Base-by-base conservation (phyloP, 73 alveolate species). In the Blepharisma stoltei region DNA sequence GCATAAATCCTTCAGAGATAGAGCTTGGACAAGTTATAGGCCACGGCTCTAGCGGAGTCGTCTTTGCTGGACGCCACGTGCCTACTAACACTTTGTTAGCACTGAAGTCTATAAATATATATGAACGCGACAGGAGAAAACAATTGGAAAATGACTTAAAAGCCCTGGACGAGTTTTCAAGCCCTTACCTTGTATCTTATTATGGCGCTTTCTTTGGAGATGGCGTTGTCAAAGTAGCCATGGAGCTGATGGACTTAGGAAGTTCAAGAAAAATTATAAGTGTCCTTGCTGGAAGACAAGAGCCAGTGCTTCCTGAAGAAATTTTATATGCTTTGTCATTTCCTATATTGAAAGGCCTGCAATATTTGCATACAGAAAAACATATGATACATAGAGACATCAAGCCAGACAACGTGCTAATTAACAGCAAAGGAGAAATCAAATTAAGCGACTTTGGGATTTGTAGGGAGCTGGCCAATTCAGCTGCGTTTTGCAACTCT, bases 241-340 rank as follows among this genome's bases (percentile, higher is more conserved):
- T 94, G 55, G 99, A 94, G 79, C 91, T 78, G 55, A 94, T 94
- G 99, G 94, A 94, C 73, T 65, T 89, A 55, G 99, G 99, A 23
- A 83, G 95, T 54, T 78, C 92, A 20, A 84, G 83, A 25, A 77
- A 78, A 46, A 73, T 91, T 6, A 86, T 94, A 25, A 81, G 89
- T 67, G 73, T 49, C 2, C 11, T 60, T 20, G 71, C 79, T 1
- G 79, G 67, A 71, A 25, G 65, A 9, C 67, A 11, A 14, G 45
- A 38, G n/a, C 55, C 79, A n/a, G 67, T 46, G 1, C n/a, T 69
- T 4, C 79, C 79, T 44, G 79, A 69, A 44, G 11, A 18, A 9
- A 18, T 44, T n/a, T 25, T 69, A 38, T 44, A 18, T n/a, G 14
- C 14, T 43, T 44, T 69, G 71, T 9, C 60, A 7, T 83, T 48